Conservation (phyloP, 2,329 filamentous ascomycete species). For the Clathrospora elynae region DNA sequence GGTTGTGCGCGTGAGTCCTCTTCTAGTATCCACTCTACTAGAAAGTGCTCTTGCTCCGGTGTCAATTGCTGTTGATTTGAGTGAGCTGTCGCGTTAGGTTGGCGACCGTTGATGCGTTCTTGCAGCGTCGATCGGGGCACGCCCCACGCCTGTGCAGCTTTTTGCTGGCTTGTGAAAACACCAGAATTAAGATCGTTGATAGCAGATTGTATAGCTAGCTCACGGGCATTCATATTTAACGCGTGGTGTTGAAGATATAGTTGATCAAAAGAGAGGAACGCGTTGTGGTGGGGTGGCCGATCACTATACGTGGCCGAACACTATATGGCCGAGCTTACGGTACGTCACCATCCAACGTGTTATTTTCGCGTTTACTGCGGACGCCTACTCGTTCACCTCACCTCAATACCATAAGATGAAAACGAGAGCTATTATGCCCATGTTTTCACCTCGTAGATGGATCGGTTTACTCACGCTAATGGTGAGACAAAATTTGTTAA, state of each 20-base stretch:
- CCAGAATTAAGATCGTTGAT: conserved; percentile 16
- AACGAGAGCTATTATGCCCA: too few relatives aligned
- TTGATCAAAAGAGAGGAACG: neutral
- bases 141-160: conserved; percentile 6
- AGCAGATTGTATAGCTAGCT: conserved; percentile 15
- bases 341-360: too few relatives aligned
- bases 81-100: conserved; percentile 10
- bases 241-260: conserved; percentile 1
- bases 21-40: conserved; percentile 26
- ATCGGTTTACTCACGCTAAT: too few relatives aligned
- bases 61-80: conserved; percentile 21
- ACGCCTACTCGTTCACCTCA: too few relatives aligned
- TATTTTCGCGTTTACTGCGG: too few relatives aligned
- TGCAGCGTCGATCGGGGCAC: conserved; percentile 8
- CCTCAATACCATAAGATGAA: too few relatives aligned
- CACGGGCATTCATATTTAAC: conserved; percentile 12
- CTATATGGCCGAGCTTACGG: too few relatives aligned
- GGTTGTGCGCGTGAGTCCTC: conserved; percentile 17
- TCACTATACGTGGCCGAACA: conserved; percentile 3
- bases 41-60: conserved; percentile 19
- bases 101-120: conserved; percentile 5
- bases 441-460: too few relatives aligned
- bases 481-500: too few relatives aligned
- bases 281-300: conserved; percentile 10
- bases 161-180: conserved; percentile 14